These are phyloP conservation scores for Collariella sp. DNA, from an alignment of 495 filamentous ascomycete genomes.

Conservation along the genomic window DNA sequence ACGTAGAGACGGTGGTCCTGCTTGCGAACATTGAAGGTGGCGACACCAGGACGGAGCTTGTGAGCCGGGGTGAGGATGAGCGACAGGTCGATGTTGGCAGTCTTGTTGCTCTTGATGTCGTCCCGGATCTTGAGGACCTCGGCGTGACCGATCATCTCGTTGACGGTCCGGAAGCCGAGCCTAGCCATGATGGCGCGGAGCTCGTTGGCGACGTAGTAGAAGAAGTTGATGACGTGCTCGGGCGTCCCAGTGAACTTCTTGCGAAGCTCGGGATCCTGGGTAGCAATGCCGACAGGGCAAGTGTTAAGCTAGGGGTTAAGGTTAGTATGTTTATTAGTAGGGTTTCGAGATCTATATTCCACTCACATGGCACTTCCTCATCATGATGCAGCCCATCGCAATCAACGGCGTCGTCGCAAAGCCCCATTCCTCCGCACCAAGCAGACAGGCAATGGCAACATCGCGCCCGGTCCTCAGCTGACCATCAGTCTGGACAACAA, in stretches of 20 bases:
- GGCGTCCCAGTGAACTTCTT: constrained; percentile 93
- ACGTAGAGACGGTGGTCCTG: constrained; percentile 93
- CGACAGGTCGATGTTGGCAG: constrained; percentile 86
- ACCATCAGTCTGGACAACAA: constrained; percentile 96
- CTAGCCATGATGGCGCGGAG: constrained; percentile 97
- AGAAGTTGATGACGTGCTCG: constrained; percentile 99
- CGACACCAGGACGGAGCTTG: constrained; percentile 89
- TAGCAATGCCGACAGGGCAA: constrained; percentile 94
- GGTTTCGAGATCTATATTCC: no score
- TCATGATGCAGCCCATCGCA: constrained; percentile 96
- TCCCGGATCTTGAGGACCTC: constrained; percentile 83
- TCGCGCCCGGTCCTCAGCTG: constrained; percentile 92
- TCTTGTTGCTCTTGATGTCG: constrained; percentile 82
- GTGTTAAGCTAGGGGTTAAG: constrained; percentile 65
- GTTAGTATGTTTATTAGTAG: no score
- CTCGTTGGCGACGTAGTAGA: constrained; percentile 98
- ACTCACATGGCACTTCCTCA: constrained; percentile 57
- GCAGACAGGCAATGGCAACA: constrained; percentile 89
- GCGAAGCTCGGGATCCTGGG: constrained; percentile 88
- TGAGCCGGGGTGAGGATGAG: constrained; percentile 95
- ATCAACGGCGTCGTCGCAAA: constrained; percentile 98
- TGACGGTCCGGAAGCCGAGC: constrained; percentile 88
- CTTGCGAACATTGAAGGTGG: constrained; percentile 98
- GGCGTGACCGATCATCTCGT: constrained; percentile 96
- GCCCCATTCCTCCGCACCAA: constrained; percentile 96